A percentile compares a stretch with the other conserved stretches of the same genome.
Evolutionary conservation across 2,329 filamentous ascomycete species (phyloP).

Genomic region (Plenodomus lindquistii): DNA sequence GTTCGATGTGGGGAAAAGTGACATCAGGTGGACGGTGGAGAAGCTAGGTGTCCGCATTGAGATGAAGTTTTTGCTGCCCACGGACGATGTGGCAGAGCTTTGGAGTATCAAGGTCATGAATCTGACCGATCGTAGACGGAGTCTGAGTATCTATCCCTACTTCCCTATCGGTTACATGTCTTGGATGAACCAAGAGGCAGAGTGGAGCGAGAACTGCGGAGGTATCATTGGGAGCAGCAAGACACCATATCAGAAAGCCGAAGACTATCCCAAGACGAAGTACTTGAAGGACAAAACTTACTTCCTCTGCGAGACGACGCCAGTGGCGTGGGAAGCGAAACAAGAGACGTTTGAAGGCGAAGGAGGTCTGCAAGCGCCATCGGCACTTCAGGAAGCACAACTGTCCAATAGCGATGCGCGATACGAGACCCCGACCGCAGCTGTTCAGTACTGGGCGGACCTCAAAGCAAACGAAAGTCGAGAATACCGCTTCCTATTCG

Average conservation of each 20-base stretch:
- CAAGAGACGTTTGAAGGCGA: conserved; percentile 61
- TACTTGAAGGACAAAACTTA: conserved; percentile 62
- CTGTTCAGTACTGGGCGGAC: conserved; percentile 56
- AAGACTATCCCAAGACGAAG: conserved; percentile 63
- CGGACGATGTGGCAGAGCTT: conserved; percentile 59
- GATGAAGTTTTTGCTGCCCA: conserved; percentile 57
- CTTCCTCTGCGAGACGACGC: conserved; percentile 58
- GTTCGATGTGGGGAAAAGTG: conserved; percentile 60
- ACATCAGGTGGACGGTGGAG: conserved; percentile 60
- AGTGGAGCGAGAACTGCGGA: conserved; percentile 54
- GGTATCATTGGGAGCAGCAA: conserved; percentile 58
- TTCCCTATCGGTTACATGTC: conserved; percentile 65
- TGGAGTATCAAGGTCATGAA: conserved; percentile 61
- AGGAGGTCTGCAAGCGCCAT: conserved; percentile 58
- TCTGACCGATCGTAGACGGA: conserved; percentile 50
- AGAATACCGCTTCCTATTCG: conserved; percentile 60
- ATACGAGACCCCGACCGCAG: conserved; percentile 60
- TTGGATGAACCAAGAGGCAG: conserved; percentile 64
- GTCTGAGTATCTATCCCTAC: conserved; percentile 59
- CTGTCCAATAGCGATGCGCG: conserved; percentile 55
- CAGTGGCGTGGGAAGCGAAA: conserved; percentile 58
- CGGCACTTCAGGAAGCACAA: conserved; percentile 46
- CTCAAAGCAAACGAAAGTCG: conserved; percentile 48
- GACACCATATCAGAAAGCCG: conserved; percentile 61
- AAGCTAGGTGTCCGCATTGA: conserved; percentile 56